Evolutionary conservation across 345 rosid species (phyloP).

Genomic region (Cardiospermum halicacabum): DNA sequence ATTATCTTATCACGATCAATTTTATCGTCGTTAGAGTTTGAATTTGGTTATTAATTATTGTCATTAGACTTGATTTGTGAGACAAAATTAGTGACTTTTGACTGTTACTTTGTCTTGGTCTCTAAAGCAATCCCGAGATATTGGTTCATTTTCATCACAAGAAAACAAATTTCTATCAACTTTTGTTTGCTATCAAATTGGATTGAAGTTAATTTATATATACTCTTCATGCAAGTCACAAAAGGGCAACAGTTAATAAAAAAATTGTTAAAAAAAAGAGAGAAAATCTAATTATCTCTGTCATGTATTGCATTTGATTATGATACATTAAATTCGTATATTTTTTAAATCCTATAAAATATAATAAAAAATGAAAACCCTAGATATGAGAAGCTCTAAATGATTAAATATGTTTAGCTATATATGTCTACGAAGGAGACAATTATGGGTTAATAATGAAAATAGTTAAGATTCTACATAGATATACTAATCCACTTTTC

Average conservation of each 20-base stretch:
- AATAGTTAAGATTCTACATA: not conserved
- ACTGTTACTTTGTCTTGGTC: conserved; percentile 5
- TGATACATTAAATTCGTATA: not conserved
- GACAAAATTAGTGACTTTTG: not conserved
- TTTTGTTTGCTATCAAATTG: not conserved
- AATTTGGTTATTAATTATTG: not conserved
- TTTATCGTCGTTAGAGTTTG: not conserved
- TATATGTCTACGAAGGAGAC: not conserved
- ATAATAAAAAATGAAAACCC: not conserved
- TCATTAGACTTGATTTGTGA: not conserved
- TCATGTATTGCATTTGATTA: not conserved
- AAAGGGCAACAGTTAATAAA: too few relatives aligned
- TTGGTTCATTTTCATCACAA: conserved; percentile 1
- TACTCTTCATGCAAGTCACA: not conserved
- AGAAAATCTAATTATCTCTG: too few relatives aligned
- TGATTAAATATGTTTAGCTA: not conserved
- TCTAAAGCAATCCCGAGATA: not conserved
- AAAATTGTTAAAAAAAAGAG: too few relatives aligned
- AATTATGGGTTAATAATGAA: conserved; percentile 9
- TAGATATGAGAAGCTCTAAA: not conserved
- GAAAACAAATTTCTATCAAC: not conserved
- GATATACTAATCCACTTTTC: not conserved
- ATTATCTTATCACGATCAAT: too few relatives aligned
- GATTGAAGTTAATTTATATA: not conserved
- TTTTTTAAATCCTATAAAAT: too few relatives aligned